Evolutionary conservation across 495 filamentous ascomycete species (phyloP).

Genomic region (Xylaria curta): DNA sequence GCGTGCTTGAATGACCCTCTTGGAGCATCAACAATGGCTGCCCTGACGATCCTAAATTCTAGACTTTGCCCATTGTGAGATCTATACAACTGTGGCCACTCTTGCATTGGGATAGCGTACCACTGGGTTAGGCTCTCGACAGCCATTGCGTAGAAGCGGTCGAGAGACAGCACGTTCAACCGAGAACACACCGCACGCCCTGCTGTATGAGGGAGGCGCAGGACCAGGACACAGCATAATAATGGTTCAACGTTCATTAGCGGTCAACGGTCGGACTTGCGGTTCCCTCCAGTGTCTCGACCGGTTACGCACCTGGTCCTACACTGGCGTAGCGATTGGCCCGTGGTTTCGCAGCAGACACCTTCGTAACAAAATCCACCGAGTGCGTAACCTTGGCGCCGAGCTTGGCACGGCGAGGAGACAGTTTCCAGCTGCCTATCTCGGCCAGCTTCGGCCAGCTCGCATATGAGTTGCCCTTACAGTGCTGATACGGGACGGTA

Average conservation of each 20-base stretch:
- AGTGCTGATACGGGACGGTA: conserved; percentile 9
- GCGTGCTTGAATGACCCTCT: conserved; percentile 1
- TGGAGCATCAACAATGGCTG: not conserved
- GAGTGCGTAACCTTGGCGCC: conserved; percentile 22
- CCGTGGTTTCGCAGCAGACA: conserved; percentile 13
- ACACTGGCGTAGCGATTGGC: conserved; percentile 13
- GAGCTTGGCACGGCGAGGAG: conserved; percentile 5
- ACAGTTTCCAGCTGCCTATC: conserved; percentile 22
- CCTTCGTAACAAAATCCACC: conserved; percentile 24
- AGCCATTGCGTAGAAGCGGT: not conserved
- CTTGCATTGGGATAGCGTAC: not conserved
- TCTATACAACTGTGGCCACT: not conserved
- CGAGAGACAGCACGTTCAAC: not conserved
- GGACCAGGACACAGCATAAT: conserved; percentile 10
- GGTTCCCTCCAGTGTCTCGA: conserved; percentile 5
- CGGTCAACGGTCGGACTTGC: conserved; percentile 18
- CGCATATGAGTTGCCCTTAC: conserved; percentile 15
- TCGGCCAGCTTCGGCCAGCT: conserved; percentile 26
- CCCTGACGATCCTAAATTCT: conserved; percentile 26
- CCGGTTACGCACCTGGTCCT: conserved; percentile 23
- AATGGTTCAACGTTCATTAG: conserved; percentile 18
- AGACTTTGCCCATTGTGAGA: conserved; percentile 10
- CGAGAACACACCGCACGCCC: not conserved
- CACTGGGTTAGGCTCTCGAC: not conserved
- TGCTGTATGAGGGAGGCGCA: conserved; percentile 9